A percentile compares a stretch with the other conserved stretches of the same genome.
These are phyloP conservation scores for Penicillium malachiteum DNA, from an alignment of 495 filamentous ascomycete species.

Conservation along the genomic window DNA sequence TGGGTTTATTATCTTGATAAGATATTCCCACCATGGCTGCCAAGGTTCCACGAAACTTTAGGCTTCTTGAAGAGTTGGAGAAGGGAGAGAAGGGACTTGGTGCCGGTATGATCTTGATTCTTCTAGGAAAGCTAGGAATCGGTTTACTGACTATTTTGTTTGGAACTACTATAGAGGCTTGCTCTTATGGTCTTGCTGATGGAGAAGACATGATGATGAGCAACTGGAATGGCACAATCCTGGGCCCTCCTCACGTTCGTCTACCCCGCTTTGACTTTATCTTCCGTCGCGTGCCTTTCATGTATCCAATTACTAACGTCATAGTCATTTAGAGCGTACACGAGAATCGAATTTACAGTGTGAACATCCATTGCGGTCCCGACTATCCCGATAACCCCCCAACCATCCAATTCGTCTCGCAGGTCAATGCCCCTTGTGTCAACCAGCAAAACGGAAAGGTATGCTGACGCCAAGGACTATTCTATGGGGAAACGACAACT, in stretches of 20 bases:
- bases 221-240: constrained; percentile 97
- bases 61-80: constrained; percentile 94
- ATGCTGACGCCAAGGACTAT: constrained; percentile 1
- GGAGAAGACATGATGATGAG: constrained; percentile 96
- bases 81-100: constrained; percentile 98
- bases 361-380: constrained; percentile 93
- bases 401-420: constrained; percentile 83
- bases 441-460: constrained; percentile 74
- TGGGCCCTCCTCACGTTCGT: constrained; percentile 92
- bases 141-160: constrained; percentile 15
- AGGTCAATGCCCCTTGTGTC: constrained; percentile 94
- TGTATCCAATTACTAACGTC: constrained; percentile 5
- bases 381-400: constrained; percentile 89
- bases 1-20: background rate
- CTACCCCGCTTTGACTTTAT: background rate
- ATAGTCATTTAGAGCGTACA: constrained; percentile 70
- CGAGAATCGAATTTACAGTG: constrained; percentile 97
- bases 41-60: constrained; percentile 92
- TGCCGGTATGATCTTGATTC: constrained; percentile 59
- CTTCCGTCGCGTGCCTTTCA: background rate
- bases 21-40: constrained; percentile 58
- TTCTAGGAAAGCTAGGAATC: constrained; percentile 2
- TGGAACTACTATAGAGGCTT: constrained; percentile 65
- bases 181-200: constrained; percentile 93
- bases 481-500: background rate